Evolutionary conservation across 345 rosid species (phyloP).

Genomic region (Hevea brasiliensis): DNA sequence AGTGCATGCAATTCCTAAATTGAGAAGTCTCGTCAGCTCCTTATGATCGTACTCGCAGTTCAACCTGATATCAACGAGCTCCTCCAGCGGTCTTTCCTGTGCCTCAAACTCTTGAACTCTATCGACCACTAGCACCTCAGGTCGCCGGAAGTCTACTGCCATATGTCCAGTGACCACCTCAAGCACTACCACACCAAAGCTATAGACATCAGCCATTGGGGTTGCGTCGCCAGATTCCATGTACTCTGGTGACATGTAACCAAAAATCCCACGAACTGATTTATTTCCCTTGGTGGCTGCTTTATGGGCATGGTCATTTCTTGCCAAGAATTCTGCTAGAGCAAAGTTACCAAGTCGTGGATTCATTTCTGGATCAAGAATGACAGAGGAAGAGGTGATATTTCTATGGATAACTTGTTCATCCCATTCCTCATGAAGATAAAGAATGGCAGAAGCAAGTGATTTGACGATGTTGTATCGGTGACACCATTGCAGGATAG

Average conservation of each 20-base stretch:
- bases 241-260: slow-evolving; percentile 94
- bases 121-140: slow-evolving; percentile 69
- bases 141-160: slow-evolving; percentile 78
- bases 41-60: slow-evolving; percentile 42
- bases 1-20: slow-evolving; percentile 79
- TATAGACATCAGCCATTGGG: slow-evolving; percentile 76
- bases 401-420: slow-evolving; percentile 90
- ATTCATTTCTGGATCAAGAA: slow-evolving; percentile 77
- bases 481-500: slow-evolving; percentile 58
- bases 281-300: slow-evolving; percentile 41
- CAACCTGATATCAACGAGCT: slow-evolving; percentile 59
- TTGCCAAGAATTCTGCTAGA: slow-evolving; percentile 85
- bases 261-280: slow-evolving; percentile 87
- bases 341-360: slow-evolving; percentile 84
- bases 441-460: slow-evolving; percentile 78
- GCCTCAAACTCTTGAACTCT: slow-evolving; percentile 54
- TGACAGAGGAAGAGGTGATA: slow-evolving; percentile 76
- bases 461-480: slow-evolving; percentile 69
- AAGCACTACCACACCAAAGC: slow-evolving; percentile 84
- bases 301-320: slow-evolving; percentile 74
- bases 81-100: slow-evolving; percentile 44
- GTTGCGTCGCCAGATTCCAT: slow-evolving; percentile 85
- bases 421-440: slow-evolving; percentile 96
- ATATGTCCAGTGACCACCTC: slow-evolving; percentile 87
- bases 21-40: slow-evolving; percentile 55